Base-by-base conservation (phyloP, 1,139 yeast species). In the Protomyces arabidopsidicola region DNA sequence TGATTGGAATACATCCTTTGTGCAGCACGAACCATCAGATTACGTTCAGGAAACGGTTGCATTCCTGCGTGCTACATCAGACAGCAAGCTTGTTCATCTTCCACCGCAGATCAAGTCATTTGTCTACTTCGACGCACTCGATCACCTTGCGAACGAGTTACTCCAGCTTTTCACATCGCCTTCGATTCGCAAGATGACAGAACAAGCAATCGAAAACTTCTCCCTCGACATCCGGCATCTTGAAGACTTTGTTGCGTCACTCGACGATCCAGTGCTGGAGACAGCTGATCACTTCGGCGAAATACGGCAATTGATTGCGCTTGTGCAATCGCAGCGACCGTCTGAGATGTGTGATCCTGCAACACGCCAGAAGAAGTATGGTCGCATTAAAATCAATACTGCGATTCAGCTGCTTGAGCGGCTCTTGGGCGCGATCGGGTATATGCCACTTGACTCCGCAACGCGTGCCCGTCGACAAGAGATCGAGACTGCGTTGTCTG, bases 11-110 rank as follows among this genome's bases (percentile, higher is more conserved):
- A 56, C 84, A 5, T 73, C 74, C 2, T 72, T 70, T 12, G 72
- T 78, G 22, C 82, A 83, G 66, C 73, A 71, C 0, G 88, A 85
- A 66, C 95, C 97, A 16, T 87, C 88, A 68, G 81, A 82, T 68
- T 86, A 88, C 60, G 82, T 91, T 66, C 84, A 84, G 63, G 98
- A 93, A 75, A 84, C 90, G 78, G 93, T 96, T n/a, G 83, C 86
- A 66, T 93, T 86, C 74, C 79, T 93, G 73, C 90, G 88, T 68
- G 89, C 90, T 74, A 83, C 91, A 79, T 90, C 93, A 72, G 84
- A 87, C 61, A 86, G 96, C 0, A 90, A 95, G n/a, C 83, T 93
- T 70, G 85, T 88, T 20, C 88, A 87, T 67, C 79, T 93, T 52
- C 97, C 98, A 0, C 81, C 81, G 60, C 82, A 88, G 10, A 85